phyloP scores from a whole-genome alignment of 2,329 filamentous ascomycete genomes.

The Annulohypoxylon truncatum region DNA sequence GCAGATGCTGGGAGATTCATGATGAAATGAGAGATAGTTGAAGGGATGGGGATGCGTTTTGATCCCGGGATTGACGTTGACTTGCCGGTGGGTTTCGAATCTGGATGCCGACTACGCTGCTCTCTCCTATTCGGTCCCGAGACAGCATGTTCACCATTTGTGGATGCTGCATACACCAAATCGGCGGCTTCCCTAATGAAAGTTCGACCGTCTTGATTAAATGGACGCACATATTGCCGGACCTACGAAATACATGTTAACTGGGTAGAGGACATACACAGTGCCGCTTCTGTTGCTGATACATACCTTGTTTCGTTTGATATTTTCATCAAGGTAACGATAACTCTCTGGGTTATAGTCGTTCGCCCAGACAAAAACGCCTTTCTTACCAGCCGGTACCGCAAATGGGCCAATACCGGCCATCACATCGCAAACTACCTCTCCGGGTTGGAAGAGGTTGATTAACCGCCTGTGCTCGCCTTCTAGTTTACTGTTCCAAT shows the following conservation, averaged over 20 bases:
- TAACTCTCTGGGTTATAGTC: conserved; percentile 95
- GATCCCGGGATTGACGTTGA: conserved; percentile 52
- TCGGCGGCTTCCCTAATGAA: conserved; percentile 82
- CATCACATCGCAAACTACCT: conserved; percentile 97
- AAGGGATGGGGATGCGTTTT: conserved; percentile 68
- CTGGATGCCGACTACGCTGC: conserved; percentile 48
- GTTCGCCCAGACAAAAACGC: conserved; percentile 95
- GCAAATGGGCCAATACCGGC: conserved; percentile 96
- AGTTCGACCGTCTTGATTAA: conserved; percentile 81
- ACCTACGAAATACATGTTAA: conserved; percentile 57
- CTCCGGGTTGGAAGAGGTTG: conserved; percentile 79
- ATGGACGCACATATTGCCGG: conserved; percentile 76
- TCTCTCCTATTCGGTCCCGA: conserved; percentile 64
- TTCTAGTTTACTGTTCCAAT: conserved; percentile 95
- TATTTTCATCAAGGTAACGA: conserved; percentile 75
- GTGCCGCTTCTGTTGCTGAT: not conserved
- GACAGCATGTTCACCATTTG: conserved; percentile 64
- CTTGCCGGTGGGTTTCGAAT: conserved; percentile 45
- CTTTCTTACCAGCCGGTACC: conserved; percentile 87
- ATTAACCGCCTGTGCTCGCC: conserved; percentile 88
- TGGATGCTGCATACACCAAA: conserved; percentile 64
- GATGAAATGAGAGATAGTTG: conserved; percentile 89
- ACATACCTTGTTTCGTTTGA: conserved; percentile 81
- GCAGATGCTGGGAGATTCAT: conserved; percentile 97
- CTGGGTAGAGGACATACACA: not conserved